A percentile compares a stretch with the other conserved stretches of the same genome.
phyloP scores from a whole-genome alignment of 371 early-diverging fungal species.

The Mortierella sp. region DNA sequence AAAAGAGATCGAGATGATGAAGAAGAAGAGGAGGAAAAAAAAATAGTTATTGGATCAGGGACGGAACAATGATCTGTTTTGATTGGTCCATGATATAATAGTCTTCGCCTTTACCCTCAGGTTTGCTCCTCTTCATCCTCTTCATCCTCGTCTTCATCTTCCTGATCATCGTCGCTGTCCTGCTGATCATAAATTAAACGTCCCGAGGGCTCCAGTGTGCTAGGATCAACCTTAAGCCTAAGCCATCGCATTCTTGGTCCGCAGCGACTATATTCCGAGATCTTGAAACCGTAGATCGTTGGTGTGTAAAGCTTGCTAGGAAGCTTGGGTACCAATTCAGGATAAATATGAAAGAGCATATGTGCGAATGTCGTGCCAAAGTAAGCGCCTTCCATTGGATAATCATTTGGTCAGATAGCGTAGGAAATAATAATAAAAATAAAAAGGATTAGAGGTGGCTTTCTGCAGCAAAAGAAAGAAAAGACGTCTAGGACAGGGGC shows the following conservation, averaged over 20 bases:
- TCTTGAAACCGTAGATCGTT: slow-evolving; percentile 83
- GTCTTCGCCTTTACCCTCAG: no score
- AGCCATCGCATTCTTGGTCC: slow-evolving; percentile 81
- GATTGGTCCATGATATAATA: no score
- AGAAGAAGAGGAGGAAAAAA: no score
- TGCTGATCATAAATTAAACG: slow-evolving; percentile 24
- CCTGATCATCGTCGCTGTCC: slow-evolving; percentile 28
- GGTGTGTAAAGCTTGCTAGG: slow-evolving; percentile 70
- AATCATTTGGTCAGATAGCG: neutral
- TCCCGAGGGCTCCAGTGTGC: slow-evolving; percentile 2
- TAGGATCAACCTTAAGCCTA: slow-evolving; percentile 47
- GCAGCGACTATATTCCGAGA: slow-evolving; percentile 52
- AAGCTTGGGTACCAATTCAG: slow-evolving; percentile 61
- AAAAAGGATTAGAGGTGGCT: no score
- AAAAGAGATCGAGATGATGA: no score
- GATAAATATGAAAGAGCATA: slow-evolving; percentile 83
- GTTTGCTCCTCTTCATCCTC: neutral
- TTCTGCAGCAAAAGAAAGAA: neutral
- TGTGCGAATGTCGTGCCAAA: slow-evolving; percentile 98
- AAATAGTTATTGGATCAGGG: no score
- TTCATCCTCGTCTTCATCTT: slow-evolving; percentile 7
- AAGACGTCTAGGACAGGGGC: neutral
- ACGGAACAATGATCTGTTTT: no score
- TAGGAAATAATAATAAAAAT: neutral
- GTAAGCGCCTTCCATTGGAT: slow-evolving; percentile 75